Percentiles rank a stretch among this genome's conserved stretches.
These are phyloP conservation scores for Cercospora janseana DNA, from an alignment of 2,329 filamentous ascomycete species.

Conservation along the genomic window DNA sequence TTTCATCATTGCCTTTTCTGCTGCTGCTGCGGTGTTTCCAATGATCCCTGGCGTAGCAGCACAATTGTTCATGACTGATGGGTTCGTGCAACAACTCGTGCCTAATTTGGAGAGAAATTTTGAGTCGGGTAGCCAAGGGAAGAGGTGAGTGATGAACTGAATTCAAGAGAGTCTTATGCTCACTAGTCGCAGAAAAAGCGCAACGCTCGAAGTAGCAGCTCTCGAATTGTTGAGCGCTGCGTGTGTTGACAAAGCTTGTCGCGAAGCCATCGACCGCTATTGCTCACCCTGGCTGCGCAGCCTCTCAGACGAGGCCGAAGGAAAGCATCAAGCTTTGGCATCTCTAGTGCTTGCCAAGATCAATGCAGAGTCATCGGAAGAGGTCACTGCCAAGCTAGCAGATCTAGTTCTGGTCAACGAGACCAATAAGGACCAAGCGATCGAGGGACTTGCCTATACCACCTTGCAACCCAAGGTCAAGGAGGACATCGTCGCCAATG, in stretches of 20 bases:
- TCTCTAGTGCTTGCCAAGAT: slow-evolving; percentile 58
- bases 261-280: slow-evolving; percentile 79
- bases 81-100: slow-evolving; percentile 75
- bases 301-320: slow-evolving; percentile 56
- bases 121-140: slow-evolving; percentile 33
- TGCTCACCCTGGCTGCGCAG: slow-evolving; percentile 86
- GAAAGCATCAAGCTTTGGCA: slow-evolving; percentile 41
- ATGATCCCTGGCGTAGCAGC: slow-evolving; percentile 73
- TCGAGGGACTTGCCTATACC: slow-evolving; percentile 90
- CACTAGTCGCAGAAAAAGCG: slow-evolving; percentile 67
- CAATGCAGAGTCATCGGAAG: slow-evolving; percentile 32
- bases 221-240: slow-evolving; percentile 89
- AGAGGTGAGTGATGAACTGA: slow-evolving; percentile 30
- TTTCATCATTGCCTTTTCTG: slow-evolving; percentile 87
- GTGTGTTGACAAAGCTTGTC: slow-evolving; percentile 78
- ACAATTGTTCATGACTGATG: slow-evolving; percentile 80
- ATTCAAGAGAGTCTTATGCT: slow-evolving; percentile 6
- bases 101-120: slow-evolving; percentile 53
- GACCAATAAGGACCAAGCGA: slow-evolving; percentile 58
- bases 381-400: slow-evolving; percentile 33
- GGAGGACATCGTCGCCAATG: slow-evolving; percentile 71
- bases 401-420: slow-evolving; percentile 37
- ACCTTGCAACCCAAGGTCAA: slow-evolving; percentile 84
- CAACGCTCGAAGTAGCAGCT: slow-evolving; percentile 80
- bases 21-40: slow-evolving; percentile 84